phyloP scores from a whole-genome alignment of 2,329 filamentous ascomycete genomes.

The Didymella keratinophila region DNA sequence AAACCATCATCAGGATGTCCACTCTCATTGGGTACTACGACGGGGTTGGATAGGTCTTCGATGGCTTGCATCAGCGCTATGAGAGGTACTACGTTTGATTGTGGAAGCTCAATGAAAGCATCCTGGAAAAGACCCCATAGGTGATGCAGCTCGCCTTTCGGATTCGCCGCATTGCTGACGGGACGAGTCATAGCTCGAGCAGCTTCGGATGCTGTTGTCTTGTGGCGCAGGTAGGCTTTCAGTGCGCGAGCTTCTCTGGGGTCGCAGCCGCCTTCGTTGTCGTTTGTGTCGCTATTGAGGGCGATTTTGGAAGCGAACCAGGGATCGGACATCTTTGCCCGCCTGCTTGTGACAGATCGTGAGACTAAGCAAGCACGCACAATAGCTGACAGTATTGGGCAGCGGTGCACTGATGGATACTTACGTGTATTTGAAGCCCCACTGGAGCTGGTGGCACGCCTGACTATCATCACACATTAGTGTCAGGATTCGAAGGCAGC shows the following conservation, averaged over 20 bases:
- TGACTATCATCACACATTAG: not conserved
- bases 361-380: too few relatives aligned
- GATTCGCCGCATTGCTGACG: not conserved
- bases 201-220: constrained; percentile 11
- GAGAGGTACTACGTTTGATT: not conserved
- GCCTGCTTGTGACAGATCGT: too few relatives aligned
- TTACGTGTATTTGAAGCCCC: not conserved
- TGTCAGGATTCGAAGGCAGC: not conserved
- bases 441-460: not conserved
- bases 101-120: constrained; percentile 16
- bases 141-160: not conserved
- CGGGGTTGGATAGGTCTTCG: constrained; percentile 9
- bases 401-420: not conserved
- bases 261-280: constrained; percentile 19
- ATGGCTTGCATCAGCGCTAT: constrained; percentile 14
- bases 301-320: constrained; percentile 21
- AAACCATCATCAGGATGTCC: not conserved
- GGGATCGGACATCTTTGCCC: not conserved
- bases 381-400: too few relatives aligned
- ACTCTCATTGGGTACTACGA: not conserved
- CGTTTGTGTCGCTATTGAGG: constrained; percentile 12
- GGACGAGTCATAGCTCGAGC: constrained; percentile 19
- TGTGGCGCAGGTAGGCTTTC: constrained; percentile 16
- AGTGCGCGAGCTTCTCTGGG: constrained; percentile 20
- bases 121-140: constrained; percentile 14